phyloP scores from a whole-genome alignment of 768 basidiomycete genomes.

The Gyrodon lividus region DNA sequence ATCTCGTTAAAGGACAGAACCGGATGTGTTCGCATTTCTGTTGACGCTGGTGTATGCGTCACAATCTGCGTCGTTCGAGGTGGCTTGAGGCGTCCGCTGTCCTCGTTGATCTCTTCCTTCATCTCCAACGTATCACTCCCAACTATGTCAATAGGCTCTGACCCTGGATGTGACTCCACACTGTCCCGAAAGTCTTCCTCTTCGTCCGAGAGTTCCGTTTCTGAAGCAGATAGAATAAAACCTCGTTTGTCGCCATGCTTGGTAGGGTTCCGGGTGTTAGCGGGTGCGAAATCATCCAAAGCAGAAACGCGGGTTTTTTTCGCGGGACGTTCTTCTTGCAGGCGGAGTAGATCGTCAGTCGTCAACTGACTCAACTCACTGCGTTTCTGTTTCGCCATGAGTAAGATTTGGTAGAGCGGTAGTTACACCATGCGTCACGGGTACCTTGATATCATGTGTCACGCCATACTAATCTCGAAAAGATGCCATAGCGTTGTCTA shows the following conservation, averaged over 20 bases:
- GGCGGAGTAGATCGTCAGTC: conserved; percentile 47
- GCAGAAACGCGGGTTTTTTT: conserved; percentile 34
- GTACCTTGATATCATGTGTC: no score
- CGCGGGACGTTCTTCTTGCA: conserved; percentile 40
- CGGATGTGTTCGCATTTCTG: conserved; percentile 8
- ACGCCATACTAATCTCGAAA: no score
- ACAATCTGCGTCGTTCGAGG: conserved; percentile 23
- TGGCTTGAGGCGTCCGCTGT: conserved; percentile 16
- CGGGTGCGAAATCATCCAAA: not conserved
- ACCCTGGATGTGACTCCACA: conserved; percentile 8
- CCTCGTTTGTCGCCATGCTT: conserved; percentile 1
- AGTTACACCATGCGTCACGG: no score
- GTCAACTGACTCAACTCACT: conserved; percentile 34
- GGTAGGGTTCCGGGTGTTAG: not conserved
- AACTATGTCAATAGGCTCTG: not conserved
- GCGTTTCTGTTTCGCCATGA: conserved; percentile 20
- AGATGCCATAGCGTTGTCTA: not conserved
- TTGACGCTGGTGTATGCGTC: conserved; percentile 4
- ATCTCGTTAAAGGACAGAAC: conserved; percentile 51
- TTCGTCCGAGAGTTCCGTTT: conserved; percentile 17
- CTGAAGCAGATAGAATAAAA: conserved; percentile 5
- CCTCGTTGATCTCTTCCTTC: conserved; percentile 6
- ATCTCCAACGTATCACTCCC: not conserved
- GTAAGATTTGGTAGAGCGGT: no score
- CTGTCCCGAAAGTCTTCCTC: conserved; percentile 18